phyloP scores from a whole-genome alignment of 2,329 filamentous ascomycete genomes.

The Talaromyces sp. region DNA sequence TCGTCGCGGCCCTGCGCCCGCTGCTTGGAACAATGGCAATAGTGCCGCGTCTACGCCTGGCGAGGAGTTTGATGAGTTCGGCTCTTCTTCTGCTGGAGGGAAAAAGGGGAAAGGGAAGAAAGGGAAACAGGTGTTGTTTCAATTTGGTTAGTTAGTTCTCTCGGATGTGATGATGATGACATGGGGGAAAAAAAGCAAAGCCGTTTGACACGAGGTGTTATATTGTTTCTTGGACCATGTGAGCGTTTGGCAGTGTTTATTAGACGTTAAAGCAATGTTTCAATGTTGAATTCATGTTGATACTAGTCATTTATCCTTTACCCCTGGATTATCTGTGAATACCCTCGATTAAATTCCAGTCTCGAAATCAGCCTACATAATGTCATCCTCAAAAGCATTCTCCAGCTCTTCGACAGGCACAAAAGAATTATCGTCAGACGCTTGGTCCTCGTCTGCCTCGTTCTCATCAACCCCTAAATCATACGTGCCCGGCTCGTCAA shows the following conservation, averaged over 20 bases:
- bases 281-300: not conserved
- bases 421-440: slow-evolving; percentile 6
- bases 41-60: slow-evolving; percentile 7
- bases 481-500: not conserved
- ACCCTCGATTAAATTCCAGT: not conserved
- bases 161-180: not conserved
- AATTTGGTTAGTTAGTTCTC: slow-evolving; percentile 27
- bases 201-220: not conserved
- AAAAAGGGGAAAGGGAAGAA: slow-evolving; percentile 34
- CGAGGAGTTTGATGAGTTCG: slow-evolving; percentile 2
- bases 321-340: not conserved
- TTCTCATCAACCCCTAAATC: not conserved
- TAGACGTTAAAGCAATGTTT: not conserved
- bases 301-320: not conserved
- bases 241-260: not conserved
- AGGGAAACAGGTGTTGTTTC: slow-evolving; percentile 35
- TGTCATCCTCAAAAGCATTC: not conserved
- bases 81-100: slow-evolving; percentile 6
- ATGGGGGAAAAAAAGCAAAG: too few species aligned
- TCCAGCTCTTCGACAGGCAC: slow-evolving; percentile 8
- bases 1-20: slow-evolving; percentile 27
- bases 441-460: not conserved
- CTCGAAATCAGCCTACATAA: not conserved
- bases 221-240: not conserved
- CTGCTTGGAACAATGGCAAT: slow-evolving; percentile 32